phyloP scores from a whole-genome alignment of 2,329 filamentous ascomycete species.

The Diplodia seriata region DNA sequence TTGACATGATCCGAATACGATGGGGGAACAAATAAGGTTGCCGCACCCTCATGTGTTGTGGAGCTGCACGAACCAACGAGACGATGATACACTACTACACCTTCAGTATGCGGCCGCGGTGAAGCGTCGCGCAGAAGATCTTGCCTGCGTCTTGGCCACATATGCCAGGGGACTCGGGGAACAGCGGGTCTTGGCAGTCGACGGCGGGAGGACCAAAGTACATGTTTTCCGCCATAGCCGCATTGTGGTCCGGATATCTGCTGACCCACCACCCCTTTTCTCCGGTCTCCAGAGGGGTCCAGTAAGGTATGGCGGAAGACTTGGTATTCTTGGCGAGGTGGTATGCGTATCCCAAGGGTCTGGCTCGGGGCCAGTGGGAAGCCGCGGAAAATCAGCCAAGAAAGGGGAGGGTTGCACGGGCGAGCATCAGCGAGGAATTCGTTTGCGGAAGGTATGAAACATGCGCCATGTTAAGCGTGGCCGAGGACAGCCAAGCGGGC shows the following conservation, averaged over 20 bases:
- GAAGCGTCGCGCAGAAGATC: neutral
- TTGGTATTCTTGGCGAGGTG: constrained; percentile 27
- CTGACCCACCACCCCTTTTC: neutral
- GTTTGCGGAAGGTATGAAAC: neutral
- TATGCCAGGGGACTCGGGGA: neutral
- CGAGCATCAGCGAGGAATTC: neutral
- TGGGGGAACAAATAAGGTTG: too few species aligned
- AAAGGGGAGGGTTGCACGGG: constrained; percentile 14
- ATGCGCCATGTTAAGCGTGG: neutral
- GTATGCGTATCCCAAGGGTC: neutral
- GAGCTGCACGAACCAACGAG: neutral
- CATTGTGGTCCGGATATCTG: neutral
- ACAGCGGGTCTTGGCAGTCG: neutral
- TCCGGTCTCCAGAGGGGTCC: neutral
- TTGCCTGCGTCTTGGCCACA: constrained; percentile 16
- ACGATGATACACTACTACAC: neutral
- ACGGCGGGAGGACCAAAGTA: neutral
- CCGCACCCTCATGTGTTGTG: neutral
- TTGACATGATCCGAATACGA: too few species aligned
- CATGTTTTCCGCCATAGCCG: neutral
- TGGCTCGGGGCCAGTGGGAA: neutral
- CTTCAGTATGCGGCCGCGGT: neutral
- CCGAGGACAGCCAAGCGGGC: neutral
- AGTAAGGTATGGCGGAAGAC: constrained; percentile 13
- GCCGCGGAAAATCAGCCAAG: neutral